Conservation (phyloP, 164 flowering plant species). For the Magnolia officinalis region DNA sequence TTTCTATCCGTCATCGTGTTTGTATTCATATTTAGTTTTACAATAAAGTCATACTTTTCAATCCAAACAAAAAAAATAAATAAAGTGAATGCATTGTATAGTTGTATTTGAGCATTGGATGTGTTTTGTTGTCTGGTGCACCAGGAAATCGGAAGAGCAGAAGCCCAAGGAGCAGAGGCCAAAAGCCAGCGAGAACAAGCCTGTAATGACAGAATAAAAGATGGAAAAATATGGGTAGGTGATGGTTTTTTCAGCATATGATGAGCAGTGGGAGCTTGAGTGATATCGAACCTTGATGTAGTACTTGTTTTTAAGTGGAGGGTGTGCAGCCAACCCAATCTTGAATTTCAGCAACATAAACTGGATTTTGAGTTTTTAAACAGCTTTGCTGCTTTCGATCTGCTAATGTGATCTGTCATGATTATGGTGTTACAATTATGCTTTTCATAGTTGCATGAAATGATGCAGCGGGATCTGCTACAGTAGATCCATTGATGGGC, state of each 20-base stretch:
- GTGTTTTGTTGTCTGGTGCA: constrained; percentile 10
- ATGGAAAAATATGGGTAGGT: not conserved
- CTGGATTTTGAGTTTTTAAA: not conserved
- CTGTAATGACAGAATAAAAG: constrained; percentile 72
- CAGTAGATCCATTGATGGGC: too few species aligned
- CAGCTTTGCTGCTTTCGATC: not conserved
- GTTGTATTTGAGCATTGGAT: not conserved
- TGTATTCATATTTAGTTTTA: too few species aligned
- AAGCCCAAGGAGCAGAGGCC: constrained; percentile 91
- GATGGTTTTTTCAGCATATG: too few species aligned
- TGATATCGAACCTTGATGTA: not conserved
- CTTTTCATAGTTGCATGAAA: too few species aligned
- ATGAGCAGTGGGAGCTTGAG: too few species aligned
- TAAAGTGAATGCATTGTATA: too few species aligned
- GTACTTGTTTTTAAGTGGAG: not conserved
- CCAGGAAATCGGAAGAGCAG: constrained; percentile 83
- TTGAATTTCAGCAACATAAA: not conserved
- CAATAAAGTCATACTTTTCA: too few species aligned
- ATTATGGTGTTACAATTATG: too few species aligned
- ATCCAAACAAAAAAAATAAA: too few species aligned
- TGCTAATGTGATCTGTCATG: too few species aligned
- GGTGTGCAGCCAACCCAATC: not conserved
- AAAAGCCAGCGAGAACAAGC: constrained; percentile 87
- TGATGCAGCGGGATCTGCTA: too few species aligned
- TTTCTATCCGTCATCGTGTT: too few species aligned